These are phyloP conservation scores for Larix kaempferi DNA, from an alignment of 75 land plant species.

Conservation along the genomic window DNA sequence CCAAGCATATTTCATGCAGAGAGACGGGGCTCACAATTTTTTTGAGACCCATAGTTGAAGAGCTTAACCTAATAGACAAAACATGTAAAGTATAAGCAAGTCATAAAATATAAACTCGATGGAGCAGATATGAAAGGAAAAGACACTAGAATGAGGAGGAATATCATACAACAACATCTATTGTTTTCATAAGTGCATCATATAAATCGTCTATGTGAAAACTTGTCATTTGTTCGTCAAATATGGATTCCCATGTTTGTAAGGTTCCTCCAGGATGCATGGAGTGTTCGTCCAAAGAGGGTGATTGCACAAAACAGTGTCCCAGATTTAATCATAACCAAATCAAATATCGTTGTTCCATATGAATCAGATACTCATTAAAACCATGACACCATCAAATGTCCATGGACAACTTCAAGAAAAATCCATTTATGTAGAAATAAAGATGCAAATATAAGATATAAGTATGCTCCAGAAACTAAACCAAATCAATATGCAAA, in stretches of 20 bases:
- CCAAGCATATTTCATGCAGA: constrained; percentile 24
- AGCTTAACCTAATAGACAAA: constrained; percentile 31
- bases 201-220: constrained; percentile 46
- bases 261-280: constrained; percentile 18
- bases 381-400: too few relatives aligned
- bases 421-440: too few relatives aligned
- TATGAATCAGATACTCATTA: too few relatives aligned
- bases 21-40: not conserved
- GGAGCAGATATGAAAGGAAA: not conserved
- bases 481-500: too few relatives aligned
- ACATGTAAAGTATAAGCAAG: not conserved
- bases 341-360: too few relatives aligned
- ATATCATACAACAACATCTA: constrained; percentile 31
- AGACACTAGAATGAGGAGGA: not conserved
- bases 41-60: constrained; percentile 6
- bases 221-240: constrained; percentile 22
- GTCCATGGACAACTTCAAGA: too few relatives aligned
- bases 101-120: not conserved
- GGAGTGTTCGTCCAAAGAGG: not conserved
- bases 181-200: constrained; percentile 19
- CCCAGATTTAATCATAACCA: too few relatives aligned
- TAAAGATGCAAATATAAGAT: too few relatives aligned
- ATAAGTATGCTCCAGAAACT: too few relatives aligned
- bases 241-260: constrained; percentile 32
- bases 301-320: not conserved